Evolutionary conservation across 345 rosid species (phyloP).

Genomic region (Orychophragmus violaceus): DNA sequence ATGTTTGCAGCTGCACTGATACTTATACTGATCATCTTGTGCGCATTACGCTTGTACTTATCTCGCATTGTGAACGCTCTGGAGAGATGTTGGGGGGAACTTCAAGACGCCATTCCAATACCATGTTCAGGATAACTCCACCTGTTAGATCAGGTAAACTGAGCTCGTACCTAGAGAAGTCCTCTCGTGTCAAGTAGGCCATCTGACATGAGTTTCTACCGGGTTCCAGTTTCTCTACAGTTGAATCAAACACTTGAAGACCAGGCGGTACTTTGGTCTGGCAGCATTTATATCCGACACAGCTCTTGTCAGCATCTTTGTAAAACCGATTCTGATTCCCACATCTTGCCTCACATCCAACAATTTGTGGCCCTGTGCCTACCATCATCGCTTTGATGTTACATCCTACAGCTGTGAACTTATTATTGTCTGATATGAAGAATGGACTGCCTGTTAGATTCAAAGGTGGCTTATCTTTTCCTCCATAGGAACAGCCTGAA

Average conservation of each 20-base stretch:
- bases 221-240: not conserved
- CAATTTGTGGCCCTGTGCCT: not conserved
- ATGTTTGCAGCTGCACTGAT: conserved; percentile 17
- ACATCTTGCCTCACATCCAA: conserved; percentile 37
- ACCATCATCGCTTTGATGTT: conserved; percentile 11
- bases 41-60: not conserved
- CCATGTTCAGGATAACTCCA: not conserved
- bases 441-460: conserved; percentile 13
- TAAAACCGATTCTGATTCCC: not conserved
- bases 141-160: not conserved
- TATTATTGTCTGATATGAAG: conserved; percentile 18
- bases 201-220: not conserved
- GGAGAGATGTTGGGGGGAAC: not conserved
- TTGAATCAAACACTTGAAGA: not conserved
- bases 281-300: conserved; percentile 37
- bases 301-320: not conserved
- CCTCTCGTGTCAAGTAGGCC: conserved; percentile 9
- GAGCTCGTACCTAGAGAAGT: not conserved
- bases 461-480: not conserved
- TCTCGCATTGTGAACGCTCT: not conserved
- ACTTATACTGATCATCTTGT: not conserved
- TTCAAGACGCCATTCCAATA: conserved; percentile 34
- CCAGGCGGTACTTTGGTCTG: conserved; percentile 20
- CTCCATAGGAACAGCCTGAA: not conserved
- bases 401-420: conserved; percentile 38